phyloP scores from a whole-genome alignment of 345 rosid genomes.

The Carallia brachiata region DNA sequence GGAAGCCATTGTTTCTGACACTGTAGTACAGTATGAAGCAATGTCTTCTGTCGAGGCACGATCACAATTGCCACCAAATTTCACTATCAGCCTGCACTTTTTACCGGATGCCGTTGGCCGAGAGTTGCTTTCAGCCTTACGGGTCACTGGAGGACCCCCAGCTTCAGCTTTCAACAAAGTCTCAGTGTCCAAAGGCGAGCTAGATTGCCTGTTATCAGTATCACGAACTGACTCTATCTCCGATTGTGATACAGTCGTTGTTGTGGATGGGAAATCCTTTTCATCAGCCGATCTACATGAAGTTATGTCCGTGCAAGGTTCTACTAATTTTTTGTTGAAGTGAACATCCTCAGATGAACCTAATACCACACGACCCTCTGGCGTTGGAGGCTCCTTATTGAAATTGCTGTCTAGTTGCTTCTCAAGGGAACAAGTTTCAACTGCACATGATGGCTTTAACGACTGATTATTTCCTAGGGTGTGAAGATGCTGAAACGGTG shows the following conservation, averaged over 20 bases:
- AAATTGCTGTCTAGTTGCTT: slow-evolving; percentile 30
- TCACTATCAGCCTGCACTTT: slow-evolving; percentile 76
- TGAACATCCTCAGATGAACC: slow-evolving; percentile 33
- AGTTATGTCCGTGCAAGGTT: slow-evolving; percentile 35
- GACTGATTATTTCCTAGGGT: slow-evolving; percentile 37
- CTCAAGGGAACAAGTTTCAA: slow-evolving; percentile 34
- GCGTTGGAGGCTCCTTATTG: slow-evolving; percentile 27
- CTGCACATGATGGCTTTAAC: slow-evolving; percentile 30
- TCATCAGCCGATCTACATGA: slow-evolving; percentile 45
- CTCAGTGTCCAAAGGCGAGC: slow-evolving; percentile 28
- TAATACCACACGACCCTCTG: slow-evolving; percentile 23
- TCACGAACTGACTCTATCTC: slow-evolving; percentile 46
- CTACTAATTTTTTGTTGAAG: slow-evolving; percentile 30
- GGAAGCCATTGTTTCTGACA: slow-evolving; percentile 73
- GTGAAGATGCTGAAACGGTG: slow-evolving; percentile 68
- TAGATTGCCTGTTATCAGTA: slow-evolving; percentile 37
- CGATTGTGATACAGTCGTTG: slow-evolving; percentile 51
- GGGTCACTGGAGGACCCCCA: slow-evolving; percentile 27
- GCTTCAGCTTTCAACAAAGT: slow-evolving; percentile 33
- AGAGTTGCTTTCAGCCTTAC: slow-evolving; percentile 37
- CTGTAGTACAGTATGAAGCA: slow-evolving; percentile 51
- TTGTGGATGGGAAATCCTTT: slow-evolving; percentile 53
- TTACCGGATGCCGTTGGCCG: slow-evolving; percentile 35
- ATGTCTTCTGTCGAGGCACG: slow-evolving; percentile 61
- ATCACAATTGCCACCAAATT: slow-evolving; percentile 62